These are phyloP conservation scores for Gossypium longicalyx DNA, from an alignment of 345 rosid species.

Conservation along the genomic window DNA sequence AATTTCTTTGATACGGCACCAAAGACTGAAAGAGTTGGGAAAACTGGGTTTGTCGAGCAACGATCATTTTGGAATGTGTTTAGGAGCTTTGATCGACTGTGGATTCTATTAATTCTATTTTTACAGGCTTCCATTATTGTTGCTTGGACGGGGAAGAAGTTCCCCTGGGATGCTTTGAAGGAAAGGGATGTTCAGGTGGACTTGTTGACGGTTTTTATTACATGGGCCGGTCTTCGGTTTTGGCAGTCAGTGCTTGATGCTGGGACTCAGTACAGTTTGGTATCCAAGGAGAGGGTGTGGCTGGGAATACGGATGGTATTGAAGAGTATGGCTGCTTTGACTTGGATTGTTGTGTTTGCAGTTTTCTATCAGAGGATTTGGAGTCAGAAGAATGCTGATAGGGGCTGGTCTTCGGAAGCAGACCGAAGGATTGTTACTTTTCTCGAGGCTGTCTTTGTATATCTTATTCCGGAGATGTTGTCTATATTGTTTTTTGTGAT, in stretches of 20 bases:
- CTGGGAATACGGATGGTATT: slow-evolving; percentile 69
- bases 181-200: slow-evolving; percentile 50
- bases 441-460: slow-evolving; percentile 64
- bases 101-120: slow-evolving; percentile 69
- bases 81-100: slow-evolving; percentile 75
- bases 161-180: slow-evolving; percentile 57
- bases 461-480: slow-evolving; percentile 66
- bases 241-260: slow-evolving; percentile 74
- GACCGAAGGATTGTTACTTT: slow-evolving; percentile 47
- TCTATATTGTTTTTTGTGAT: slow-evolving; percentile 62
- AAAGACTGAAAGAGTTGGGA: slow-evolving; percentile 54
- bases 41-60: slow-evolving; percentile 90
- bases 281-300: slow-evolving; percentile 56
- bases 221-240: slow-evolving; percentile 73
- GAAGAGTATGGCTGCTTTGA: slow-evolving; percentile 56
- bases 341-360: slow-evolving; percentile 71
- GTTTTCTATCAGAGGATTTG: slow-evolving; percentile 79
- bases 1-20: slow-evolving; percentile 38
- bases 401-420: slow-evolving; percentile 59
- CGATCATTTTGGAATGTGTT: slow-evolving; percentile 78
- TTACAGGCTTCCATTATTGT: slow-evolving; percentile 71
- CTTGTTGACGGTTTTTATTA: slow-evolving; percentile 73
- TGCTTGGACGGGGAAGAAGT: slow-evolving; percentile 51
- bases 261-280: slow-evolving; percentile 84
- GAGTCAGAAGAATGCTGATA: slow-evolving; percentile 62